Evolutionary conservation across 257 asterid genomes (phyloP).

Genomic region (Solanum chmielewskii): DNA sequence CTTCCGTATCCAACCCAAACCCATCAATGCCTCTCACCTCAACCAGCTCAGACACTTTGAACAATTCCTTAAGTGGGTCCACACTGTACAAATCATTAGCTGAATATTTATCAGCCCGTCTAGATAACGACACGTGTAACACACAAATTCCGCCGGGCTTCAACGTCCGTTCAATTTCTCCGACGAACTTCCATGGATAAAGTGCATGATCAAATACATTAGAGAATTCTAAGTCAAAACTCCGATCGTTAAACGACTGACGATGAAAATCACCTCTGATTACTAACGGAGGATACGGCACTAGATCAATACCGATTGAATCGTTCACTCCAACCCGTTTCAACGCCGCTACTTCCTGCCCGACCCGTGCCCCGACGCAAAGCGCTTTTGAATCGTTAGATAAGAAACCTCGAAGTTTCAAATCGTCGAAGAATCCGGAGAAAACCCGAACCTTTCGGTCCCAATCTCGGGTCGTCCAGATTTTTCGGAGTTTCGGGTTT

Average conservation of each 20-base stretch:
- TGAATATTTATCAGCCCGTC: conserved; percentile 75
- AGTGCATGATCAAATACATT: conserved; percentile 97
- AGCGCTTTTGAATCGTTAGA: conserved; percentile 47
- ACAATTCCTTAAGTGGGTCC: conserved; percentile 62
- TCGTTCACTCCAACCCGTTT: conserved; percentile 57
- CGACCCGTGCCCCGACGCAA: conserved; percentile 83
- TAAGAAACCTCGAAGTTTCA: conserved; percentile 27
- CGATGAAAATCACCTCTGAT: conserved; percentile 73
- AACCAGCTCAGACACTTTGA: conserved; percentile 43
- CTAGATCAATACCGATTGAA: conserved; percentile 82
- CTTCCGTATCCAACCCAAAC: conserved; percentile 88
- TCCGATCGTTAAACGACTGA: conserved; percentile 57
- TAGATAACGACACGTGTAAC: conserved; percentile 57
- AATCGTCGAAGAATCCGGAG: conserved; percentile 35
- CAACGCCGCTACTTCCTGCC: conserved; percentile 89
- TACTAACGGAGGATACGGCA: conserved; percentile 80
- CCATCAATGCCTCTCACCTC: conserved; percentile 62
- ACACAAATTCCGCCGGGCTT: conserved; percentile 68
- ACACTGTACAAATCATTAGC: conserved; percentile 82
- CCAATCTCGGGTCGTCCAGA: conserved; percentile 96
- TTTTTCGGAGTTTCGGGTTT: conserved; percentile 68
- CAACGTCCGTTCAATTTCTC: conserved; percentile 81
- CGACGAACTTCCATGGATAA: conserved; percentile 60
- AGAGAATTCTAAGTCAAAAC: conserved; percentile 81
- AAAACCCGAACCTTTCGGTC: conserved; percentile 58